A percentile compares a stretch with the other conserved stretches of the same genome.
Conservation (phyloP, 768 basidiomycete genomes). For the Lactarius tabidus region DNA sequence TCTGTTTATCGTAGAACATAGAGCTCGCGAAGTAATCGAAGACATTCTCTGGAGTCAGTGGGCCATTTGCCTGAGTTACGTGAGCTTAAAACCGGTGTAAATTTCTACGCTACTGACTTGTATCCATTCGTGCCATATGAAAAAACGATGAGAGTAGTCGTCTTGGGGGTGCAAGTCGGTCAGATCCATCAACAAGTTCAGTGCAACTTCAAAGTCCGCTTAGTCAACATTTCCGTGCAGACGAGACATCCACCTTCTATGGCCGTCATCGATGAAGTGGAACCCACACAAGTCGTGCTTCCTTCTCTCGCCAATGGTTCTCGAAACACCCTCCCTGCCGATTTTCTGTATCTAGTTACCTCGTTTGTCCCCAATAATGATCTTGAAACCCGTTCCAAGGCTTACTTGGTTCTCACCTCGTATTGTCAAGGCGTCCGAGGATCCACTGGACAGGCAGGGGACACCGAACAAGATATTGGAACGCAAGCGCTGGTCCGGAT, state of each 20-base stretch:
- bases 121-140: constrained; percentile 91
- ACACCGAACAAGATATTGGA: constrained; percentile 39
- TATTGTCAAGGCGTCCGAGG: constrained; percentile 58
- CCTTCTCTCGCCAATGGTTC: background rate
- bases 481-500: constrained; percentile 47
- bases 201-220: background rate
- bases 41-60: constrained; percentile 70
- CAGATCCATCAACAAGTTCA: constrained; percentile 39
- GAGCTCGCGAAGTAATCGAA: constrained; percentile 88
- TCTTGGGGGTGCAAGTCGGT: constrained; percentile 73
- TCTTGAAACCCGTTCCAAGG: constrained; percentile 49
- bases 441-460: constrained; percentile 35
- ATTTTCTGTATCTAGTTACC: constrained; percentile 23
- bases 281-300: background rate
- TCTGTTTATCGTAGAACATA: constrained; percentile 93
- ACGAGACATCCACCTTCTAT: background rate
- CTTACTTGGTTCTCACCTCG: constrained; percentile 63
- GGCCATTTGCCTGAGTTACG: constrained; percentile 60
- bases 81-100: background rate
- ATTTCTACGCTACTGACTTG: constrained; percentile 43
- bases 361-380: constrained; percentile 21
- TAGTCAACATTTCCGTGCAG: background rate
- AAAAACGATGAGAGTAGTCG: constrained; percentile 78
- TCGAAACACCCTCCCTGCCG: constrained; percentile 23
- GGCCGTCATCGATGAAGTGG: constrained; percentile 17